These are phyloP conservation scores for Bondarzewia mesenterica DNA, from an alignment of 1,284 basidiomycete species.

Conservation along the genomic window DNA sequence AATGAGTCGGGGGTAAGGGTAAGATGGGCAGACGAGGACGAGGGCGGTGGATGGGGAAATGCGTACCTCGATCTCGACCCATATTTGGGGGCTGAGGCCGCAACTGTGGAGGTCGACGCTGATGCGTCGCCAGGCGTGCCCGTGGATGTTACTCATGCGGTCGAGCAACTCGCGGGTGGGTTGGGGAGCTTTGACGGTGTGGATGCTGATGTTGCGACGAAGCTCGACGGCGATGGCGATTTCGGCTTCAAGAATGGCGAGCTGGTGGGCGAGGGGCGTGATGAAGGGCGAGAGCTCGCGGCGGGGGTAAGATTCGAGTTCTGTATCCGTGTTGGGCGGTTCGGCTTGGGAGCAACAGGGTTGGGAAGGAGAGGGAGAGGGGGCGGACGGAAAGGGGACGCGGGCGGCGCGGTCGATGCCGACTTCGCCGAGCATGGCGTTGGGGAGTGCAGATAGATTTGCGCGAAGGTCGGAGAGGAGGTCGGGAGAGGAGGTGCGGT, in stretches of 20 bases:
- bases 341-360: background rate
- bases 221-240: constrained; percentile 69
- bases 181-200: constrained; percentile 68
- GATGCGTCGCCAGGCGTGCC: constrained; percentile 45
- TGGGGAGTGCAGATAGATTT: constrained; percentile 49
- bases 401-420: constrained; percentile 71
- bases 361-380: constrained; percentile 15
- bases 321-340: constrained; percentile 5
- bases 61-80: constrained; percentile 57
- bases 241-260: constrained; percentile 66
- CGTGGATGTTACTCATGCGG: constrained; percentile 43
- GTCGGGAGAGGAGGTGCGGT: constrained; percentile 44
- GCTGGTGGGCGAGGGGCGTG: constrained; percentile 67
- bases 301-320: constrained; percentile 19
- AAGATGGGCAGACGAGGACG: background rate
- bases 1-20: background rate
- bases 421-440: constrained; percentile 77
- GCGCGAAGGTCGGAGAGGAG: constrained; percentile 46
- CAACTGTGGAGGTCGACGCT: constrained; percentile 77
- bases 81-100: constrained; percentile 61
- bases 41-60: constrained; percentile 5
- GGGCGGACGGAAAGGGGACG: constrained; percentile 50
- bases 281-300: constrained; percentile 58
- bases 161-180: constrained; percentile 55
- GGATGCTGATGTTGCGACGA: constrained; percentile 63